Percentiles rank a stretch among this genome's conserved stretches.
Evolutionary conservation across 768 basidiomycete genomes (phyloP).

Genomic region (Hortiboletus campestris): DNA sequence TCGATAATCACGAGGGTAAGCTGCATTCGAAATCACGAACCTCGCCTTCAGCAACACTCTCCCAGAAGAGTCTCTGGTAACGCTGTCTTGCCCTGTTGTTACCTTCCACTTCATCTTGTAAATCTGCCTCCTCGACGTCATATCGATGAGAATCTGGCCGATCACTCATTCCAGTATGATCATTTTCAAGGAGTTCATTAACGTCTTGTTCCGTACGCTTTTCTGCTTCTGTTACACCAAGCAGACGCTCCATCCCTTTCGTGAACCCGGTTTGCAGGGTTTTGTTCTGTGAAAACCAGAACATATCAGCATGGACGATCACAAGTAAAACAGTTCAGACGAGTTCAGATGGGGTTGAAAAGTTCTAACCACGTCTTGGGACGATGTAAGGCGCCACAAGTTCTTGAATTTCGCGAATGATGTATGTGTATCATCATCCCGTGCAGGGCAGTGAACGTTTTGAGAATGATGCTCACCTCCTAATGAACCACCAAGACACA

Average conservation of each 20-base stretch:
- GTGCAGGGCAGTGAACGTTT: not conserved
- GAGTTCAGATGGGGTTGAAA: constrained; percentile 74
- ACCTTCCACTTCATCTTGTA: constrained; percentile 53
- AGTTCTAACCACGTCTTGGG: constrained; percentile 51
- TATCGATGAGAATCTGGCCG: constrained; percentile 28
- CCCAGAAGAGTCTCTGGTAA: constrained; percentile 77
- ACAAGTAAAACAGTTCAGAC: constrained; percentile 6
- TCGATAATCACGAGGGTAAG: not conserved
- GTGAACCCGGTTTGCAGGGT: constrained; percentile 77
- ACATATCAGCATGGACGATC: not conserved
- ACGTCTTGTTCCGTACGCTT: constrained; percentile 9
- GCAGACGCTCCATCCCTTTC: constrained; percentile 74
- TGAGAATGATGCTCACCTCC: constrained; percentile 38
- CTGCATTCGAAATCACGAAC: constrained; percentile 37
- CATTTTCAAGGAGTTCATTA: constrained; percentile 7
- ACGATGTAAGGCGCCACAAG: constrained; percentile 62
- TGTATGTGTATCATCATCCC: constrained; percentile 50
- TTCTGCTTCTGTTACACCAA: constrained; percentile 50
- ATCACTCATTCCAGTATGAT: not conserved
- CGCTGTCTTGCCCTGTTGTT: constrained; percentile 57
- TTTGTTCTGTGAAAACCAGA: constrained; percentile 44
- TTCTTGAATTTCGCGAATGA: constrained; percentile 75
- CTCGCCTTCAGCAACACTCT: constrained; percentile 67
- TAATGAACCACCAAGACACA: constrained; percentile 18
- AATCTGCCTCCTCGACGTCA: constrained; percentile 61